A percentile compares a stretch with the other conserved stretches of the same genome.
Evolutionary conservation across 352 stramenopile species (phyloP).

Genomic region (Phytopythium ostracodes): DNA sequence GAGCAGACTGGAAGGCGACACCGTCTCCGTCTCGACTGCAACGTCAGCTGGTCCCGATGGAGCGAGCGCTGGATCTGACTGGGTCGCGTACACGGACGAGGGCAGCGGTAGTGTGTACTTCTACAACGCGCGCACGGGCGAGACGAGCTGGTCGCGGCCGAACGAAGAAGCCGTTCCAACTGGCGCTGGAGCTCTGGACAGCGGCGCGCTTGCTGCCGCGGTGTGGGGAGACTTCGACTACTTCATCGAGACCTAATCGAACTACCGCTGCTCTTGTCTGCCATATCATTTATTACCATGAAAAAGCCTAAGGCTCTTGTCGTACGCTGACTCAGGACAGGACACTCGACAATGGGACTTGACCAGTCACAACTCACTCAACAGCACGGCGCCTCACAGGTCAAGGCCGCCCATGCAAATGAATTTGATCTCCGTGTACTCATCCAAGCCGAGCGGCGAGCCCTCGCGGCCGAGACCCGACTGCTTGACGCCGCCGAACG

Average conservation of each 20-base stretch:
- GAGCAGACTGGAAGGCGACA: neutral
- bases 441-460: constrained; percentile 84
- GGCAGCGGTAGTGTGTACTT: constrained; percentile 32
- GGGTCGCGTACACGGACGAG: constrained; percentile 26
- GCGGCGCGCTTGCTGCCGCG: neutral
- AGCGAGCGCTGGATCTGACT: neutral
- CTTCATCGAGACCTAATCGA: constrained; percentile 1
- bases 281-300: constrained; percentile 1
- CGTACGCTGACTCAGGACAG: neutral
- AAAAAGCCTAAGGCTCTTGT: too few relatives aligned
- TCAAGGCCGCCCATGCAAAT: constrained; percentile 79
- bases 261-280: neutral
- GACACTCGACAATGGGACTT: neutral
- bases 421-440: constrained; percentile 98
- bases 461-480: constrained; percentile 89
- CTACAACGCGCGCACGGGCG: constrained; percentile 29
- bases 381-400: neutral
- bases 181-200: neutral
- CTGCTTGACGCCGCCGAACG: constrained; percentile 89
- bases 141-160: constrained; percentile 27
- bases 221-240: neutral
- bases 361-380: neutral
- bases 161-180: neutral
- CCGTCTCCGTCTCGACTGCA: neutral
- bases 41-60: neutral